Conservation (phyloP, 2,329 filamentous ascomycete species). For the Fusarium sp. region DNA sequence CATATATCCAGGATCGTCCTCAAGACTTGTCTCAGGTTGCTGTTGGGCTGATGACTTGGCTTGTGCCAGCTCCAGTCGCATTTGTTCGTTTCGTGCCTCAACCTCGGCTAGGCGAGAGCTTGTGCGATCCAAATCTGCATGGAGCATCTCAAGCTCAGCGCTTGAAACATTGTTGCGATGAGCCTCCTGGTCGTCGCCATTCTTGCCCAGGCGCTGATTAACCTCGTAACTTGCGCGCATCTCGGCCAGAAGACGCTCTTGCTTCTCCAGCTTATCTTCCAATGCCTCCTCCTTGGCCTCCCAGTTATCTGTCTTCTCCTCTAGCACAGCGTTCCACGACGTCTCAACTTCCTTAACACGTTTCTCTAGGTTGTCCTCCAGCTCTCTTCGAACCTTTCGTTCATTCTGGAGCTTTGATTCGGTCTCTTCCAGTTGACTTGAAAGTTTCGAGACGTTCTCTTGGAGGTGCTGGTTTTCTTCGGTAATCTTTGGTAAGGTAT, state of each 20-base stretch:
- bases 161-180: conserved; percentile 74
- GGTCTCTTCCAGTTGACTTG: conserved; percentile 81
- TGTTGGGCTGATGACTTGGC: conserved; percentile 74
- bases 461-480: conserved; percentile 90
- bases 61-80: conserved; percentile 89
- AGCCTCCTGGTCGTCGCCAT: conserved; percentile 67
- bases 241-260: conserved; percentile 90
- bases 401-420: conserved; percentile 84
- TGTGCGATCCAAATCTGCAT: conserved; percentile 89
- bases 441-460: conserved; percentile 76
- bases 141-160: conserved; percentile 93
- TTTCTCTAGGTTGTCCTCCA: conserved; percentile 79
- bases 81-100: conserved; percentile 91
- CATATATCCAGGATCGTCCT: conserved; percentile 90
- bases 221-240: conserved; percentile 98
- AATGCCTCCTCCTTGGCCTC: conserved; percentile 88
- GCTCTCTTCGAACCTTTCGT: conserved; percentile 72
- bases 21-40: conserved; percentile 68
- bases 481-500: conserved; percentile 89
- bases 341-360: conserved; percentile 89
- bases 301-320: conserved; percentile 97
- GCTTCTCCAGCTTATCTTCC: conserved; percentile 93
- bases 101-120: conserved; percentile 87
- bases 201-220: conserved; percentile 83
- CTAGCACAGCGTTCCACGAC: conserved; percentile 88